phyloP scores from a whole-genome alignment of 306 rosid genomes.

The Lathyrus oleraceus region DNA sequence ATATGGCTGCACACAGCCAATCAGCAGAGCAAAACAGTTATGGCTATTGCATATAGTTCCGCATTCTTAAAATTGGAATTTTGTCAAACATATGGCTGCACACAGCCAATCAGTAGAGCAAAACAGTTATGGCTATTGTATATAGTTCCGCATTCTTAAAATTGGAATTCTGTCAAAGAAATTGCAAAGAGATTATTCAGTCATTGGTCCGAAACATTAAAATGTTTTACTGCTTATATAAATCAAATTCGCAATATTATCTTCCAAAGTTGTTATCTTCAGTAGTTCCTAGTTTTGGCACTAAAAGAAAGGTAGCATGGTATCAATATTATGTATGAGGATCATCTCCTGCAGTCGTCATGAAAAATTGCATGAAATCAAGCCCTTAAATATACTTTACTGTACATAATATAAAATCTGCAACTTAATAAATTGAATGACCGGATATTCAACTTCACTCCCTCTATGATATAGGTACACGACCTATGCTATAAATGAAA shows the following conservation, averaged over 20 bases:
- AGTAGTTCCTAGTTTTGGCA: constrained; percentile 4
- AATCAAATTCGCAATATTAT: constrained; percentile 13
- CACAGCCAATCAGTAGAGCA: too few relatives aligned
- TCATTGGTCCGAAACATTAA: constrained; percentile 14
- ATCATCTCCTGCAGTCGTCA: background rate
- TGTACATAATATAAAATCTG: background rate
- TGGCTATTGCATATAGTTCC: constrained; percentile 5
- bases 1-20: background rate
- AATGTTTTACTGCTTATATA: background rate
- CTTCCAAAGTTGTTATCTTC: background rate
- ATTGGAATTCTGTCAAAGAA: constrained; percentile 7
- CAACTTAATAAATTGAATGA: constrained; percentile 19
- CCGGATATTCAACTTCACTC: background rate
- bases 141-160: too few relatives aligned
- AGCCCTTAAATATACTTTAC: background rate
- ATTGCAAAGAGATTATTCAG: background rate
- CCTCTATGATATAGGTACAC: background rate
- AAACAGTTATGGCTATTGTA: too few relatives aligned
- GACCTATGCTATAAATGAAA: constrained; percentile 22
- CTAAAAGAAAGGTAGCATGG: background rate
- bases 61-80: constrained; percentile 1
- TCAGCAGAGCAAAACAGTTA: background rate
- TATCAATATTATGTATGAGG: constrained; percentile 6
- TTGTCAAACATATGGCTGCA: too few relatives aligned
- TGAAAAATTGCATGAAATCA: background rate